Evolutionary conservation across 2,329 filamentous ascomycete species (phyloP).

Genomic region (Sphaerulina populicola): DNA sequence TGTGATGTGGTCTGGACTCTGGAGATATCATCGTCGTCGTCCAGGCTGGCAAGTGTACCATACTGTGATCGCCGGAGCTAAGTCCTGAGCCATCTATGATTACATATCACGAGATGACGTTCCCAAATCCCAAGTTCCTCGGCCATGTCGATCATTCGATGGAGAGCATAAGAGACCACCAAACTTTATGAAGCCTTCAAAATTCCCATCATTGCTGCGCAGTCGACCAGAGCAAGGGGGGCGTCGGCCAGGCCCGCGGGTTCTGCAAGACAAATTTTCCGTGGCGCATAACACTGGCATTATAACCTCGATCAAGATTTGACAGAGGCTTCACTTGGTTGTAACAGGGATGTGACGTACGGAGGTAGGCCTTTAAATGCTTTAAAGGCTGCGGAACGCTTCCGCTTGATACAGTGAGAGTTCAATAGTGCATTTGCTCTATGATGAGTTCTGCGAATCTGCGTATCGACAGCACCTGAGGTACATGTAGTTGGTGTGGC

Average conservation of each 20-base stretch:
- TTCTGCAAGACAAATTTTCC: neutral
- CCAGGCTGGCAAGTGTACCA: neutral
- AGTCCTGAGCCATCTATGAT: too few relatives aligned
- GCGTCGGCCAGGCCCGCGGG: conserved; percentile 41
- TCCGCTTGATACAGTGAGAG: neutral
- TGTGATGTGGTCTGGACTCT: neutral
- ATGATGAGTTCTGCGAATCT: neutral
- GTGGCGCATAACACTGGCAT: conserved; percentile 4
- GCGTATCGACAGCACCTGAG: neutral
- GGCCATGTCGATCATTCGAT: too few relatives aligned
- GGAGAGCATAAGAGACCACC: too few relatives aligned
- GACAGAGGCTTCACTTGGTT: conserved; percentile 6
- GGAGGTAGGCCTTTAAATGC: neutral
- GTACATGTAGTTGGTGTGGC: too few relatives aligned
- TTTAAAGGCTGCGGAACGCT: neutral
- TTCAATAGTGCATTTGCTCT: neutral
- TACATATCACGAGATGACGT: too few relatives aligned
- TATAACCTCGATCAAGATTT: conserved; percentile 8
- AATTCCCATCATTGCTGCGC: too few relatives aligned
- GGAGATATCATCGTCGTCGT: neutral
- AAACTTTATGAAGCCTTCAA: too few relatives aligned
- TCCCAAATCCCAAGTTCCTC: too few relatives aligned
- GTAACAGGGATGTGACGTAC: conserved; percentile 6
- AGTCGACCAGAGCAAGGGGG: conserved; percentile 66
- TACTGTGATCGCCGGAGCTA: conserved; percentile 44